Percentiles rank a stretch among this genome's conserved stretches.
These are phyloP conservation scores for Drechslerella dactyloides DNA, from an alignment of 2,329 filamentous ascomycete species.

Conservation along the genomic window DNA sequence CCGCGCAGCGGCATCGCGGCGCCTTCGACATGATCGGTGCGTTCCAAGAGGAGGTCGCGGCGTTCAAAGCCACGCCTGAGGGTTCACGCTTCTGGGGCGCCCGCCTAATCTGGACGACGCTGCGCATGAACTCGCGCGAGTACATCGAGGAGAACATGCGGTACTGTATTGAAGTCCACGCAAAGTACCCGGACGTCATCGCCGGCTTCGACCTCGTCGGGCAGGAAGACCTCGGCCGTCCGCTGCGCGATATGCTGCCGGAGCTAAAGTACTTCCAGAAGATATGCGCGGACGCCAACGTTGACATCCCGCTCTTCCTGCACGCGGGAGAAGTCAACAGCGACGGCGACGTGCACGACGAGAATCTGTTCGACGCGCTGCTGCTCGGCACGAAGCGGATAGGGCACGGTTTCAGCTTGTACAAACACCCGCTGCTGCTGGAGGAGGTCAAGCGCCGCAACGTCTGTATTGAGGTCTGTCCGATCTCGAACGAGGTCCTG, in stretches of 20 bases:
- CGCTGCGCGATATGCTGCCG: constrained; percentile 77
- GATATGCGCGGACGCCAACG: constrained; percentile 75
- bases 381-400: constrained; percentile 86
- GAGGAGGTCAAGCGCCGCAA: constrained; percentile 87
- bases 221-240: constrained; percentile 79
- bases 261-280: constrained; percentile 94
- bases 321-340: constrained; percentile 89
- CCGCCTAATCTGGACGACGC: constrained; percentile 81
- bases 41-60: constrained; percentile 76
- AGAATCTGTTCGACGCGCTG: constrained; percentile 88
- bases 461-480: constrained; percentile 87
- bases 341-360: constrained; percentile 75
- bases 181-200: constrained; percentile 77
- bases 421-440: constrained; percentile 87
- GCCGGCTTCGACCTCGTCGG: constrained; percentile 90
- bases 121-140: constrained; percentile 70
- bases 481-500: constrained; percentile 87
- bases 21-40: constrained; percentile 71
- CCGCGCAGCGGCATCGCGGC: constrained; percentile 49
- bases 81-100: constrained; percentile 82
- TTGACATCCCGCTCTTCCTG: constrained; percentile 93
- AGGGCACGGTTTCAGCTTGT: constrained; percentile 85
- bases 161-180: constrained; percentile 80
- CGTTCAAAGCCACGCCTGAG: constrained; percentile 74
- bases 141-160: constrained; percentile 81